Base-by-base conservation (phyloP, 2,329 filamentous ascomycete species). In the Pseudogymnoascus sp. region DNA sequence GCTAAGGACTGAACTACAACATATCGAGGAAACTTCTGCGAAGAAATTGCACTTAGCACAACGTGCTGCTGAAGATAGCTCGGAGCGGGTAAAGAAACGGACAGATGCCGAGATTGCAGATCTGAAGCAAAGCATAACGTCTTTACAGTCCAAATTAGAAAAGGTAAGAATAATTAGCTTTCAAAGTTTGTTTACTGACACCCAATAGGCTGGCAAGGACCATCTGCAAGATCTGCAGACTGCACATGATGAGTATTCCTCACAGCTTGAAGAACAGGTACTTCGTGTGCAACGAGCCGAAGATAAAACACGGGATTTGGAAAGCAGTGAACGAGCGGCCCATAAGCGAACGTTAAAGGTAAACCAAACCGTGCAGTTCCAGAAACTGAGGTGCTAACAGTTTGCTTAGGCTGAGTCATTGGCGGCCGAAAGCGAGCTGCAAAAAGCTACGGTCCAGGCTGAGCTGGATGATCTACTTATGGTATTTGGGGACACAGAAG, bases 381-480 rank as follows among this genome's bases (percentile, higher is more conserved):
- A 19, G 29, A 56, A 23, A 44, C 44, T 15, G 33, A 38, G 15
- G 19, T 38, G 44, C 66, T 31, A 65, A 68, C 40, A 63, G 68
- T 10, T 56, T 21, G 6, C 17, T 6, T 56, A 56, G 50, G 50
- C 50, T n/a, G 59, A 68, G 33, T 64, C 60, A 23, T 66, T 66
- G 15, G 53, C 74, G 21, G 67, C 69, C 10, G 76, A 82, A 67
- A 87, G 83, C 66, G 84, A 87, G 68, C 81, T 85, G 65, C 85
- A 88, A 64, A 85, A 83, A 63, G 80, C 85, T 65, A 77, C 82
- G 1, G 81, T 82, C 4, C 90, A 93, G 72, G 81, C 83, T 2
- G 90, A 95, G 74, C 79, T 93, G 53, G 90, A 95, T 68, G 90
- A 95, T 73, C 79, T 93, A 62, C 77, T 95, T 37, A 89, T 93